phyloP scores from a whole-genome alignment of 257 asterid species.

The Knoxia roxburghii region DNA sequence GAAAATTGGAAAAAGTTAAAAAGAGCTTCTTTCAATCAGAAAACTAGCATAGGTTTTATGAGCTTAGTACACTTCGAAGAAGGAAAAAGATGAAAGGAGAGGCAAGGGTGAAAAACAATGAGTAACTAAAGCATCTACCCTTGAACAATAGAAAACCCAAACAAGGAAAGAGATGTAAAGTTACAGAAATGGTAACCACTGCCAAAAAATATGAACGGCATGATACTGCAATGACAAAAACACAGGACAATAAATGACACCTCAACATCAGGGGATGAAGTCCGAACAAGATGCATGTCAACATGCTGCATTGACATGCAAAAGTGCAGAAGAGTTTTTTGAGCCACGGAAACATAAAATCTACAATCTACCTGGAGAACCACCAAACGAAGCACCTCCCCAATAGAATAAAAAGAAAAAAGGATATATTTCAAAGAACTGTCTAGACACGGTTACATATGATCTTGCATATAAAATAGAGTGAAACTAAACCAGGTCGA shows the following conservation, averaged over 20 bases:
- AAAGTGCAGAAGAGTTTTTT: no score
- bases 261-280: no score
- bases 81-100: neutral
- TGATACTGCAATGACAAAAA: neutral
- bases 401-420: neutral
- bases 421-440: neutral
- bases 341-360: neutral
- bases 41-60: neutral
- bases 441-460: neutral
- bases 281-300: no score
- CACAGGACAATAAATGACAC: neutral
- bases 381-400: neutral
- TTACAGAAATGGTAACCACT: neutral
- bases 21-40: neutral
- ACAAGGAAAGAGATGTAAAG: neutral
- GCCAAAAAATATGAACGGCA: neutral
- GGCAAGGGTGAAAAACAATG: neutral
- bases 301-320: neutral
- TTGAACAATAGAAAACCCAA: neutral
- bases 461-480: neutral
- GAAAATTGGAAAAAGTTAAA: slow-evolving; percentile 10
- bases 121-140: neutral
- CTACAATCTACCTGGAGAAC: neutral
- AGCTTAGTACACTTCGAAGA: neutral
- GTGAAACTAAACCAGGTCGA: neutral